Evolutionary conservation across 1,284 basidiomycete genomes (phyloP).

Genomic region (Ustilago crameri): DNA sequence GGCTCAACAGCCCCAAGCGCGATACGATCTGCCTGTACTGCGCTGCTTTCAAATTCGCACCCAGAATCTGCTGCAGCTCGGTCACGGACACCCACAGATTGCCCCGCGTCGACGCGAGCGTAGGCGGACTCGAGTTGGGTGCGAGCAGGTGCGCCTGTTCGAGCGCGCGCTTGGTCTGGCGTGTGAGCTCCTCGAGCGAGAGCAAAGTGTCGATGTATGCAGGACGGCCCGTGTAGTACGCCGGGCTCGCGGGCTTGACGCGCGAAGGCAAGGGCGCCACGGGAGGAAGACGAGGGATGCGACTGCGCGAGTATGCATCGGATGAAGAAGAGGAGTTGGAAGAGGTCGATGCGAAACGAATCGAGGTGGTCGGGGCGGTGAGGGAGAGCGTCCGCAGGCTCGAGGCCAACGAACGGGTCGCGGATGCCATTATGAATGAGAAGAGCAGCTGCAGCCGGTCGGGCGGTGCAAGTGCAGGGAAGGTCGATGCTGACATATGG

Average conservation of each 20-base stretch:
- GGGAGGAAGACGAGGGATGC: slow-evolving; percentile 27
- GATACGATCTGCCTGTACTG: slow-evolving; percentile 78
- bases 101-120: slow-evolving; percentile 9
- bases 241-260: slow-evolving; percentile 73
- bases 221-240: slow-evolving; percentile 88
- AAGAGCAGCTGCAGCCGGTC: too few species aligned
- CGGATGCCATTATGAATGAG: not conserved
- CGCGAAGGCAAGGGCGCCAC: slow-evolving; percentile 46
- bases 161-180: slow-evolving; percentile 74
- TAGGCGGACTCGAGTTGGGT: slow-evolving; percentile 76
- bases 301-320: slow-evolving; percentile 9
- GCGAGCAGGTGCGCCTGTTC: slow-evolving; percentile 78
- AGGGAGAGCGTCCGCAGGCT: slow-evolving; percentile 11
- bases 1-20: slow-evolving; percentile 79
- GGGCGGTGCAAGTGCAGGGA: not conserved
- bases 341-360: slow-evolving; percentile 26
- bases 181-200: slow-evolving; percentile 77
- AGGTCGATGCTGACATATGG: not conserved
- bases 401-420: slow-evolving; percentile 10
- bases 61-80: slow-evolving; percentile 75
- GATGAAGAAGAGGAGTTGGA: slow-evolving; percentile 5
- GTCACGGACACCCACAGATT: slow-evolving; percentile 75
- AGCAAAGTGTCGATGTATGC: slow-evolving; percentile 80
- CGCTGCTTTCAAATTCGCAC: slow-evolving; percentile 76
- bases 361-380: not conserved